These are phyloP conservation scores for Alternaria sp. DNA, from an alignment of 2,329 filamentous ascomycete genomes.

Conservation along the genomic window DNA sequence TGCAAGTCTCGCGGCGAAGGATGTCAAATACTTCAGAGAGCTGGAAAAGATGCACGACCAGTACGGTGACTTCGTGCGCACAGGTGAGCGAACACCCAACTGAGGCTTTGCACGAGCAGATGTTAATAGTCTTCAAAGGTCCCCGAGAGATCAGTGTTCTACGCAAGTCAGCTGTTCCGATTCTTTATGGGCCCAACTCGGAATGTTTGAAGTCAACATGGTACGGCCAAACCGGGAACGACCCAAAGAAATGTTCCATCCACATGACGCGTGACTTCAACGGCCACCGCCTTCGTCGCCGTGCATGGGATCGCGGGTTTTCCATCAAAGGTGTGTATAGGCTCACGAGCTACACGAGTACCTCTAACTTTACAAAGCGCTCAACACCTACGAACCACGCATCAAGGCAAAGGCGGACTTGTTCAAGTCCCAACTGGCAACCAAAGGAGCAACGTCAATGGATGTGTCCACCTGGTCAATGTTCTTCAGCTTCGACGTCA, in stretches of 20 bases:
- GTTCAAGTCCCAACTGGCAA: slow-evolving; percentile 21
- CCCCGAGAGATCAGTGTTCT: slow-evolving; percentile 34
- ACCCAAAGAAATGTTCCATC: slow-evolving; percentile 27
- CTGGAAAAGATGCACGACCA: slow-evolving; percentile 34
- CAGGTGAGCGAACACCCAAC: slow-evolving; percentile 24
- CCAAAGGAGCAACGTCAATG: slow-evolving; percentile 22
- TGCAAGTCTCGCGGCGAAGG: slow-evolving; percentile 30
- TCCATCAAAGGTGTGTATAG: slow-evolving; percentile 28
- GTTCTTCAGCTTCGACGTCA: slow-evolving; percentile 39
- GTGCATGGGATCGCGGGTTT: slow-evolving; percentile 38
- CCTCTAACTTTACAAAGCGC: slow-evolving; percentile 18
- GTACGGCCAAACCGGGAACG: slow-evolving; percentile 32
- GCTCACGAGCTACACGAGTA: background rate
- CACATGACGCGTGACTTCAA: slow-evolving; percentile 31
- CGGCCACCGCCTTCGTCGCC: slow-evolving; percentile 25
- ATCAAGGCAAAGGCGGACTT: slow-evolving; percentile 32
- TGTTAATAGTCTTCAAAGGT: slow-evolving; percentile 9
- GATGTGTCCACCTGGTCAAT: slow-evolving; percentile 33
- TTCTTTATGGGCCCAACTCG: slow-evolving; percentile 31
- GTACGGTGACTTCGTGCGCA: slow-evolving; percentile 46
- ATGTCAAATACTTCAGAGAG: slow-evolving; percentile 38
- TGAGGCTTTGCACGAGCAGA: background rate
- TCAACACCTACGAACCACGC: slow-evolving; percentile 30
- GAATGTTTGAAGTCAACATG: slow-evolving; percentile 34
- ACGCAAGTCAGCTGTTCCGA: slow-evolving; percentile 22